Base-by-base conservation (phyloP, 768 basidiomycete species). In the Russula brevipes region DNA sequence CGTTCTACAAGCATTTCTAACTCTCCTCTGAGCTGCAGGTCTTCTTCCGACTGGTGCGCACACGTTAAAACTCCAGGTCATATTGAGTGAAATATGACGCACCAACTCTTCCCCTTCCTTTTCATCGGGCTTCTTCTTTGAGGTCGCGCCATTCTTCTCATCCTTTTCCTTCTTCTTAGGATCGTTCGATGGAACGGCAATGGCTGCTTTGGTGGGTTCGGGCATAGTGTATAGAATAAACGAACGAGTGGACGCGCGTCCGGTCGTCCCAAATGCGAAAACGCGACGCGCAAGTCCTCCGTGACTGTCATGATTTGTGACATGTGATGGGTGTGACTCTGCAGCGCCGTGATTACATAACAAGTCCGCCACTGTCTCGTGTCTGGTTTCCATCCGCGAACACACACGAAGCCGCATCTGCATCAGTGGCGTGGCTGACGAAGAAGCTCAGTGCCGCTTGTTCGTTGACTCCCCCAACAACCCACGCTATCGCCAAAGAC, bases 1-100 rank as follows among this genome's bases (percentile, higher is more conserved):
- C 97, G 85, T 73, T 98, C 94, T 35, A 96, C 86, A 31, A 98
- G 83, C 94, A 99, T 94, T 73, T 98, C 97, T 24, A 99, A 81
- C 76, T 99, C 95, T 61, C 85, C 87, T 76, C 91, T 91, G 63
- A 99, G 84, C 71, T 94, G 91, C 38, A 86, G 79, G 75, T 99
- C 97, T 77, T 98, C 97, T 72, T 99, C 97, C 33, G 91, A 94
- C 94, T 95, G 30, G 54, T 35, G 51, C 16, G 42, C 24, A 14
- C 65, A 31, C 47, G 57, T 56, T 55, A 60, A 24, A 24, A 44
- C 30, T 14, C 47, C 44, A 11, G 38, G 46, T 30, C 30, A 50
- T 19, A 6, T 24, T 57, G 9, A 58, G 24, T 42, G 38, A 42
- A 35, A 55, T 52, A n/a, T 38, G 47, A 81, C 90, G 71, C 71